Base-by-base conservation (phyloP, 2,329 filamentous ascomycete species). In the Daldinia sp. region DNA sequence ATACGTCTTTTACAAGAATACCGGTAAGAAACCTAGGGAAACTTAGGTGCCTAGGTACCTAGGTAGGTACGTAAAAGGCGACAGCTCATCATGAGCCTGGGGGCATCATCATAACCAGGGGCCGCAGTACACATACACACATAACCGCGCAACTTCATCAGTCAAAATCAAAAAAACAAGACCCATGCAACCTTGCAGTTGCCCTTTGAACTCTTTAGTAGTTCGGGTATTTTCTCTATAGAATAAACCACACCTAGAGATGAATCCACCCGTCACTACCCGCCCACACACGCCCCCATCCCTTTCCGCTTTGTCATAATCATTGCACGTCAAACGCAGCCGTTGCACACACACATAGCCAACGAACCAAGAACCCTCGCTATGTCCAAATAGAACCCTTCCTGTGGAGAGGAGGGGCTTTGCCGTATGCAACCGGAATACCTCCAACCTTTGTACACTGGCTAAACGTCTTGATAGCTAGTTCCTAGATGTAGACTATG, bases 221-320 rank as follows among this genome's bases (percentile, higher is more conserved):
- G 62, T 57, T 58, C 44, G 68, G 65, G 68, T 70, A 70, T 70
- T 70, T 65, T 68, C 59, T 70, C 68, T 70, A 70, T 61, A 68
- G 56, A 53, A 53, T 56, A 53, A 60, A 48, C 15, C 54, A 20
- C 60, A 46, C 65, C 58, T 58, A 62, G 60, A 70, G 62, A 56
- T 50, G 64, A 65, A 37, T 23, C 35, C 51, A 35, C n/a, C 35
- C 44, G 33, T 39, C 23, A 55, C 46, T n/a, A 51, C 37, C 18
- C 15, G 13, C 50, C 23, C 9, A 35, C 23, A 10, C 46, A 51
- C 28, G 46, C 46, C 46, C 7, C 33, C 33, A 35, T 18, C 18
- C 26, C 46, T 26, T 10, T 51, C 46, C 46, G 46, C 28, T 26
- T 33, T 51, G 26, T 51, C 46, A 51, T 57, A 61, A 53, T 37